Evolutionary conservation across 2,329 filamentous ascomycete genomes (phyloP).

Genomic region (Trichophyton schoenleinii): DNA sequence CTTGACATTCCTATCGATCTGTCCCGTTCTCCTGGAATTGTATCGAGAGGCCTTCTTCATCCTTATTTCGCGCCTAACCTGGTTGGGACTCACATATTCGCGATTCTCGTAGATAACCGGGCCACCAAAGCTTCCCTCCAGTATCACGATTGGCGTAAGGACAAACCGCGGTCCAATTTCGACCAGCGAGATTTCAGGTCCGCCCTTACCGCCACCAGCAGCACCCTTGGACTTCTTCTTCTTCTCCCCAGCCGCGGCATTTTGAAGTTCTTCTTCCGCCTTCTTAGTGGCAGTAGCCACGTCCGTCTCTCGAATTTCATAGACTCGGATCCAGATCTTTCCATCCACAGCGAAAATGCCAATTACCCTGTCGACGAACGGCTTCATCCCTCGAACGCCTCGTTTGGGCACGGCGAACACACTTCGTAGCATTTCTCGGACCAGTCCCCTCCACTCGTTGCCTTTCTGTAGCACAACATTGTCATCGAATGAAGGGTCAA

Average conservation of each 20-base stretch:
- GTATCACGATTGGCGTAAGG: constrained; percentile 84
- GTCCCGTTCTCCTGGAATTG: constrained; percentile 61
- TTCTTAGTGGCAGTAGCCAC: constrained; percentile 38
- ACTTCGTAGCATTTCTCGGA: constrained; percentile 82
- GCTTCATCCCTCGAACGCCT: constrained; percentile 77
- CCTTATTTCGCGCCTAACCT: constrained; percentile 71
- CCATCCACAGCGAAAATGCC: constrained; percentile 80
- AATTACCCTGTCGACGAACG: constrained; percentile 92
- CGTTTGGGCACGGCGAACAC: constrained; percentile 80
- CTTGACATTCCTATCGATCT: constrained; percentile 59
- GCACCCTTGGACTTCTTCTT: constrained; percentile 36
- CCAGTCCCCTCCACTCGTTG: constrained; percentile 32
- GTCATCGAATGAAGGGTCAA: constrained; percentile 74
- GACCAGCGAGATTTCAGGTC: constrained; percentile 65
- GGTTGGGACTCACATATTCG: constrained; percentile 93
- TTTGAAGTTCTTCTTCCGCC: constrained; percentile 27
- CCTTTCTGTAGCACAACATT: constrained; percentile 56
- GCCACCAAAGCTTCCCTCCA: constrained; percentile 88
- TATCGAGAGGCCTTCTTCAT: constrained; percentile 65
- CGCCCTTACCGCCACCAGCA: constrained; percentile 27
- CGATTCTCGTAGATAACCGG: constrained; percentile 98
- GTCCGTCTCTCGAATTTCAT: constrained; percentile 81
- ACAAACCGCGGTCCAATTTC: constrained; percentile 93
- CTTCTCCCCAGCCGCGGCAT: constrained; percentile 26
- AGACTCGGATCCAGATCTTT: constrained; percentile 92